Base-by-base conservation (phyloP, 352 stramenopile genomes). In the Pythium utonaiense region DNA sequence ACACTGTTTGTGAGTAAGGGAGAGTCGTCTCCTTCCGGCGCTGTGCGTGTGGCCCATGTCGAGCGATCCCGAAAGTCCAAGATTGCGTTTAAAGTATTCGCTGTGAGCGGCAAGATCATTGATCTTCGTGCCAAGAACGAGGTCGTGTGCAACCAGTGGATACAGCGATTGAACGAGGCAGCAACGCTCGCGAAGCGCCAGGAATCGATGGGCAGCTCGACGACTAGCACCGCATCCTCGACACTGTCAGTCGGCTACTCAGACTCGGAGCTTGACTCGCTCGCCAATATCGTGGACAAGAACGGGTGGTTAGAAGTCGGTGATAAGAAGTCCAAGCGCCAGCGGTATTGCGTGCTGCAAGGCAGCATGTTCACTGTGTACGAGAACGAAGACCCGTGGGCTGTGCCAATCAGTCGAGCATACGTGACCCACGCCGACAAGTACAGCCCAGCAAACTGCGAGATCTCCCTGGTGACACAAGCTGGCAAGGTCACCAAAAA, bases 61-160 rank as follows among this genome's bases (percentile, higher is more conserved):
- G 84, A 93, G 67, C 77, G 69, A 0, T 90, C 80, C 8, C 66
- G 67, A 28, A 92, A 92, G 60, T 88, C 77, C 62, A 84, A 80
- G 49, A 91, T 90, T 59, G 84, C 81, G 7, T 93, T 93, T 51
- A 93, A 91, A 57, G 80, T 93, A 3, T 93, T 82, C 47, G 84
- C 78, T 6, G 79, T 91, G 24, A 91, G 80, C 30, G 84, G 84
- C 54, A 93, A 91, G 65, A 89, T 93, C 52, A 86, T 93, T 55
- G 81, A 93, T 54, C 58, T 93, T 9, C 79, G 84, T 3, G 80
- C 81, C 21, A 90, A 93, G 73, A 93, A 89, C 58, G 78, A 91
- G 48, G 73, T 73, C 34, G 60, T 88, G 28, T 89, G 80, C 47
- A 75, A 74, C 40, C 77, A 89, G 64, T 93, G 84, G 84, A 70